phyloP scores from a whole-genome alignment of 306 rosid species.

The Cercis canadensis region DNA sequence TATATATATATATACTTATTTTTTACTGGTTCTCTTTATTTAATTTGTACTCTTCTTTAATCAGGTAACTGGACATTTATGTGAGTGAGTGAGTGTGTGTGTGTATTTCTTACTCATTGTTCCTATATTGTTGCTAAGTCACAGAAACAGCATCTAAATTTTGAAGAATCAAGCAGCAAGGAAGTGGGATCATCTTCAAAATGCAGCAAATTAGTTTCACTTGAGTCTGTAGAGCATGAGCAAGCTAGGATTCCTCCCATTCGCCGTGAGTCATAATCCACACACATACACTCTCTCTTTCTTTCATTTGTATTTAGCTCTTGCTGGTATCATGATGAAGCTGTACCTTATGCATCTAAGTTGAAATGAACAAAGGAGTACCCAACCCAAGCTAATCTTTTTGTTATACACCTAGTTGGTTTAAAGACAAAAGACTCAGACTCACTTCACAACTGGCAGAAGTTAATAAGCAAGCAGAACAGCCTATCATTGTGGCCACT shows the following conservation, averaged over 20 bases:
- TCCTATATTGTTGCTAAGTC: slow-evolving; percentile 31
- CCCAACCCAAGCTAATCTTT: too few relatives aligned
- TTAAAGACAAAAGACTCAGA: slow-evolving; percentile 22
- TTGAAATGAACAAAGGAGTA: too few relatives aligned
- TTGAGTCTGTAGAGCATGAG: slow-evolving; percentile 64
- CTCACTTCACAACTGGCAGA: slow-evolving; percentile 36
- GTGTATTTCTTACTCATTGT: background rate
- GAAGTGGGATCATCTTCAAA: slow-evolving; percentile 80
- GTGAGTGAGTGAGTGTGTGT: background rate
- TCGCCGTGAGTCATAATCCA: slow-evolving; percentile 67
- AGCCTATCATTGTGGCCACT: slow-evolving; percentile 41
- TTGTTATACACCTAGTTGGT: background rate
- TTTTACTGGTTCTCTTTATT: too few relatives aligned
- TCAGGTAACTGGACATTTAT: too few relatives aligned
- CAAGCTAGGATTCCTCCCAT: slow-evolving; percentile 81
- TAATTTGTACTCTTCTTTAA: background rate
- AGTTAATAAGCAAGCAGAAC: slow-evolving; percentile 33
- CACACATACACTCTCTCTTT: slow-evolving; percentile 6
- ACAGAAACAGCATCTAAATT: slow-evolving; percentile 63
- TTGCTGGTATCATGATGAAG: slow-evolving; percentile 8
- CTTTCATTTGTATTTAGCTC: background rate
- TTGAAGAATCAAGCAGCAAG: slow-evolving; percentile 63
- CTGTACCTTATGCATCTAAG: background rate
- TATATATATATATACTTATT: too few relatives aligned
- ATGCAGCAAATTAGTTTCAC: slow-evolving; percentile 56